phyloP scores from a whole-genome alignment of 2,329 filamentous ascomycete genomes.

The Atkinsonella texensis region DNA sequence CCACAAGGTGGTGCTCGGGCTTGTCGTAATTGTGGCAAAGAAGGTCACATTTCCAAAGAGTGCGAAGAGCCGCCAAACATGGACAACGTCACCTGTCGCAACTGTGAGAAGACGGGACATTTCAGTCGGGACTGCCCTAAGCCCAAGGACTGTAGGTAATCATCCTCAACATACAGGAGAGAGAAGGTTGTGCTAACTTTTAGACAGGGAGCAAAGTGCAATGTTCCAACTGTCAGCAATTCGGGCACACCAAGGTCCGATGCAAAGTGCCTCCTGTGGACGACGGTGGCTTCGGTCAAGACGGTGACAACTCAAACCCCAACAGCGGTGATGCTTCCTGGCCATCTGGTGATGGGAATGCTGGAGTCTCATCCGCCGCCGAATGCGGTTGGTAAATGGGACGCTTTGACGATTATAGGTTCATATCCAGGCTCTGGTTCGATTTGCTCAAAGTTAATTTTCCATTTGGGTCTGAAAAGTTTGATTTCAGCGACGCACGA shows the following conservation, averaged over 20 bases:
- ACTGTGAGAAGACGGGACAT: slow-evolving; percentile 50
- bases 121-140: slow-evolving; percentile 50
- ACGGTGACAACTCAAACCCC: slow-evolving; percentile 6
- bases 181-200: background rate
- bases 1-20: slow-evolving; percentile 43
- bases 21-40: slow-evolving; percentile 52
- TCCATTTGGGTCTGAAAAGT: background rate
- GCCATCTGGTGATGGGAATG: slow-evolving; percentile 5
- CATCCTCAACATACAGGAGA: background rate
- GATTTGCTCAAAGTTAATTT: background rate
- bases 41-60: slow-evolving; percentile 44
- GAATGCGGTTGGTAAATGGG: background rate
- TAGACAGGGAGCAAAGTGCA: slow-evolving; percentile 26
- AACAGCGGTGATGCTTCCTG: slow-evolving; percentile 1
- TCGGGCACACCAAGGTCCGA: slow-evolving; percentile 26
- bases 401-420: background rate
- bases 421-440: background rate
- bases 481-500: background rate
- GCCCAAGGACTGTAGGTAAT: slow-evolving; percentile 30
- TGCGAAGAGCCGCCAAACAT: slow-evolving; percentile 35
- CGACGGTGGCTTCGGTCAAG: slow-evolving; percentile 8
- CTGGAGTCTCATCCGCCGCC: background rate
- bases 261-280: slow-evolving; percentile 19
- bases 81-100: slow-evolving; percentile 42
- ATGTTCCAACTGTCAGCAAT: slow-evolving; percentile 26